These are phyloP conservation scores for Globisporangium nodosum DNA, from an alignment of 352 stramenopile species.

Conservation along the genomic window DNA sequence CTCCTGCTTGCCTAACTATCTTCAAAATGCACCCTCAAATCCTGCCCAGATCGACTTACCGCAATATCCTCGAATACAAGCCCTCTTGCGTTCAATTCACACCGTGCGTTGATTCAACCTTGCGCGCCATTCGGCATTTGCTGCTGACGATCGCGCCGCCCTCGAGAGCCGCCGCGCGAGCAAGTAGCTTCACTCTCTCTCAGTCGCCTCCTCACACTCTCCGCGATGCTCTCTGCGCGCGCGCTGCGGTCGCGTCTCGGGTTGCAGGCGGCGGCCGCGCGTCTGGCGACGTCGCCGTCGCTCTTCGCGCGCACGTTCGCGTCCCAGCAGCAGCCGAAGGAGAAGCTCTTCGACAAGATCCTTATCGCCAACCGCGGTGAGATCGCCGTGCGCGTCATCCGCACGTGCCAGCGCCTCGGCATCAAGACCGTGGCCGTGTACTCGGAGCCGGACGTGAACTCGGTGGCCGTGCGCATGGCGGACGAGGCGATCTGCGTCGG, in stretches of 20 bases:
- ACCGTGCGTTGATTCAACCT: no score
- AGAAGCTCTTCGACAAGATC: constrained; percentile 89
- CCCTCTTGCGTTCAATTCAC: no score
- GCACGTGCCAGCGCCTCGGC: constrained; percentile 82
- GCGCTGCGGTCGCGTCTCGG: neutral
- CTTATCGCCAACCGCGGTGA: constrained; percentile 91
- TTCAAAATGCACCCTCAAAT: no score
- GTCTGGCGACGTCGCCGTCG: neutral
- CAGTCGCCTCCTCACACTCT: neutral
- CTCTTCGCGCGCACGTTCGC: constrained; percentile 3
- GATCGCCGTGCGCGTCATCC: constrained; percentile 92
- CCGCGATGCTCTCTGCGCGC: neutral
- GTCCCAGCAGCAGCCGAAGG: constrained; percentile 6
- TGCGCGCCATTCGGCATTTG: no score
- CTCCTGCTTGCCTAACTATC: no score
- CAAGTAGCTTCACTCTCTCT: no score
- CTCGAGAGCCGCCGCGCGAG: no score
- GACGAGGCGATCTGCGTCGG: constrained; percentile 72
- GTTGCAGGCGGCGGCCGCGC: neutral
- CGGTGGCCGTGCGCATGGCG: constrained; percentile 79
- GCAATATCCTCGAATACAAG: no score
- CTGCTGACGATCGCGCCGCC: no score
- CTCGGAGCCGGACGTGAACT: constrained; percentile 86
- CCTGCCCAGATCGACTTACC: no score
- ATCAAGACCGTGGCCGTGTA: constrained; percentile 95